Evolutionary conservation across 257 asterid species (phyloP).

Genomic region (Gynochthodes officinalis): DNA sequence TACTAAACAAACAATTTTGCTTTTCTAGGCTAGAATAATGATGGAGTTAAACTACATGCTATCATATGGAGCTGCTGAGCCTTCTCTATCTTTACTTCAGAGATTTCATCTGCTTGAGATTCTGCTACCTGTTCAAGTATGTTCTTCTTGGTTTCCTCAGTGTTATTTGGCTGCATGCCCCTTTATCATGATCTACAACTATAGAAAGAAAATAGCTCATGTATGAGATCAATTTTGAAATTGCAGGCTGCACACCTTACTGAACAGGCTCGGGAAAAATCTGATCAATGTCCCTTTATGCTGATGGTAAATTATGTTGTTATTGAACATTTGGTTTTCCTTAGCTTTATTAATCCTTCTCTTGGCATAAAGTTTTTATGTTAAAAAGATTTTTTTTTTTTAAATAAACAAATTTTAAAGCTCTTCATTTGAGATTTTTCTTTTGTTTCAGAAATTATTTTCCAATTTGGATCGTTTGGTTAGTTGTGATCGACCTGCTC

Average conservation of each 20-base stretch:
- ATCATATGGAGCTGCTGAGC: constrained; percentile 93
- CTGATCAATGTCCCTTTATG: constrained; percentile 47
- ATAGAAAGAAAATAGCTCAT: constrained; percentile 12
- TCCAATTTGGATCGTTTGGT: constrained; percentile 70
- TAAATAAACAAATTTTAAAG: background rate
- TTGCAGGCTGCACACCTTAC: constrained; percentile 74
- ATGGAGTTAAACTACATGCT: constrained; percentile 88
- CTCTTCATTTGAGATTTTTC: constrained; percentile 17
- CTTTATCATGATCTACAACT: background rate
- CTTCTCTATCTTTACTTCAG: constrained; percentile 69
- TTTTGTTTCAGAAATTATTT: constrained; percentile 61
- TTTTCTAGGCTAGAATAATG: constrained; percentile 61
- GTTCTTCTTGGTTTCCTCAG: constrained; percentile 23
- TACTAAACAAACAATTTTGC: constrained; percentile 1
- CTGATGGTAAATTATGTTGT: constrained; percentile 59
- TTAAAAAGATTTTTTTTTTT: background rate
- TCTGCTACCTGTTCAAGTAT: constrained; percentile 82
- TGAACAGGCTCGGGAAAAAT: constrained; percentile 38
- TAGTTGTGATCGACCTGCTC: constrained; percentile 72
- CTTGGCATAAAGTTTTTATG: background rate
- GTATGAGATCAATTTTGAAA: constrained; percentile 7
- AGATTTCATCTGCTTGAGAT: constrained; percentile 63
- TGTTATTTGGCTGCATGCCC: constrained; percentile 8
- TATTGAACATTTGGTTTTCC: background rate
- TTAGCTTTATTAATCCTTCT: background rate